Base-by-base conservation (phyloP, 305 asterid genomes). In the Fraxinus floribunda region DNA sequence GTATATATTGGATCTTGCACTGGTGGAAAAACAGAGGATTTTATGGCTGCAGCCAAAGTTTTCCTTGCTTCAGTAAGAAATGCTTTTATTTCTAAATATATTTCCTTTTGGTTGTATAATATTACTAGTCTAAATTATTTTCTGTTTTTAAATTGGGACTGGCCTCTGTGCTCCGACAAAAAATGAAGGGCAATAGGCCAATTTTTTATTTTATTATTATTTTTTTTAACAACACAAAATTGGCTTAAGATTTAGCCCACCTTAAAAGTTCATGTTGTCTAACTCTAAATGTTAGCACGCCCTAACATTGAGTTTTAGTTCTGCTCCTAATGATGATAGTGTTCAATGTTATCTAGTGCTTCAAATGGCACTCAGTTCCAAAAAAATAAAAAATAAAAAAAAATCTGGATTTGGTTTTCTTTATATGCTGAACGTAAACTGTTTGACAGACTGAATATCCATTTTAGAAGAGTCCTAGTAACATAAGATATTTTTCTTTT, bases 1-100 rank as follows among this genome's bases (percentile, higher is more conserved):
- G 98, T 93, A n/a, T 95, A 92, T 77, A 93, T 91, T 75, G 99
- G 99, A 81, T 95, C 97, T 70, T 95, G 98, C 85, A 93, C 97
- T 52, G 96, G 99, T 89, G 98, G 97, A 26, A 93, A 95, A 87
- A 92, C 97, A 11, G 98, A 95, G 84, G 99, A 95, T 88, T 95
- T 94, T 83, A 90, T 94, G 96, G 98, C 97, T 78, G 98, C 98
- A 77, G 99, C 99, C 22, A 95, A 88, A 93, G 89, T 93, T 75
- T 90, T 95, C 75, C 93, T 91, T 77, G 94, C 97, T 82, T 89
- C 96, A 77, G 98, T 94, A 93, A 79, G 91, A 35, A 66, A 15
- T 81, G 20, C 66, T 74, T 22, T 68, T 38, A 29, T 81, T 75
- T 60, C 77, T 77, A 5, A 62, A 20, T 7, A 20, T 20, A 3